Evolutionary conservation across 768 basidiomycete species (phyloP).

Genomic region (Rhodotorula diobovata): DNA sequence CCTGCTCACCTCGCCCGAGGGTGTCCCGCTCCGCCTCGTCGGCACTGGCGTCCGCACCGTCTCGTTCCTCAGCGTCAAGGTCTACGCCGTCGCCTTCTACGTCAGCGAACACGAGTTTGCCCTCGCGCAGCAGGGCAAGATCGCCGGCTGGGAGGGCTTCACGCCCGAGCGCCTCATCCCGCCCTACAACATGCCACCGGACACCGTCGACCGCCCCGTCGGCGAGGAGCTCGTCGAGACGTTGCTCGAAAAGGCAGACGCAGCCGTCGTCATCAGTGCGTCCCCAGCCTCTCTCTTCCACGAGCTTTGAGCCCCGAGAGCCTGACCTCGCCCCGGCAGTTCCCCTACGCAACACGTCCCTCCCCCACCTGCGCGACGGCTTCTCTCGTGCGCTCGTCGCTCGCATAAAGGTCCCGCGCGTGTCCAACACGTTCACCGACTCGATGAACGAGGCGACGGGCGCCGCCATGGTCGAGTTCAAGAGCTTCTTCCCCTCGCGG

Average conservation of each 20-base stretch:
- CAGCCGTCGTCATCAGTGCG: slow-evolving; percentile 48
- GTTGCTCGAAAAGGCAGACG: slow-evolving; percentile 44
- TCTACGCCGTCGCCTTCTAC: slow-evolving; percentile 50
- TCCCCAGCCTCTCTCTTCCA: not conserved
- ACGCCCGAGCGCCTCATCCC: slow-evolving; percentile 16
- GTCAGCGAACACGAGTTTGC: slow-evolving; percentile 39
- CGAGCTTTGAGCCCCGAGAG: not conserved
- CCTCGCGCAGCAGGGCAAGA: slow-evolving; percentile 12
- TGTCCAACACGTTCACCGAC: slow-evolving; percentile 39
- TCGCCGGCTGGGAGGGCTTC: slow-evolving; percentile 43
- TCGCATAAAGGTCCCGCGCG: slow-evolving; percentile 47
- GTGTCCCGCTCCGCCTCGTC: slow-evolving; percentile 45
- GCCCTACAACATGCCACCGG: slow-evolving; percentile 27
- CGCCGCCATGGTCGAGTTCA: slow-evolving; percentile 45
- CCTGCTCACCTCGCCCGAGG: slow-evolving; percentile 20
- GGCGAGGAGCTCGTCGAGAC: slow-evolving; percentile 46
- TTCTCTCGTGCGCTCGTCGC: slow-evolving; percentile 49
- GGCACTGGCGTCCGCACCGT: slow-evolving; percentile 51
- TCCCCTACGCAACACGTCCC: slow-evolving; percentile 49
- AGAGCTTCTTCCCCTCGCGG: slow-evolving; percentile 47
- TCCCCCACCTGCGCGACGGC: slow-evolving; percentile 50
- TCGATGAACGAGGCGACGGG: slow-evolving; percentile 45
- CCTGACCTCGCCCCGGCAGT: slow-evolving; percentile 40
- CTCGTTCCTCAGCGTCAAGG: slow-evolving; percentile 49
- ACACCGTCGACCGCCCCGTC: slow-evolving; percentile 21